Percentiles rank a stretch among this genome's conserved stretches.
These are phyloP conservation scores for Leccinum ochraceum DNA, from an alignment of 768 basidiomycete species.

Conservation along the genomic window DNA sequence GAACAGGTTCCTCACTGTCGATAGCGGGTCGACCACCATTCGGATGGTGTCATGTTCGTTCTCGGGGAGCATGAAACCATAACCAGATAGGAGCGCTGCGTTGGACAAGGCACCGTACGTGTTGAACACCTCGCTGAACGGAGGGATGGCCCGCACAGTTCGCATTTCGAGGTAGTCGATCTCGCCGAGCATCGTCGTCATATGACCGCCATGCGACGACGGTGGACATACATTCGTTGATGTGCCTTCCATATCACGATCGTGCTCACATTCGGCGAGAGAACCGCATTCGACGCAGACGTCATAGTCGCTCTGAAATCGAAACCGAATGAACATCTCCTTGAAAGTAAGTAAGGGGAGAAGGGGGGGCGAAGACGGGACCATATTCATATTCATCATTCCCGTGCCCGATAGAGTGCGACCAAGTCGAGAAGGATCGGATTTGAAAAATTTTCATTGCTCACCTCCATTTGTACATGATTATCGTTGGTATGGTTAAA, in stretches of 20 bases:
- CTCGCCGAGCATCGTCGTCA: constrained; percentile 9
- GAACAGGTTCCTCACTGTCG: constrained; percentile 16
- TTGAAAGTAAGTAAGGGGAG: constrained; percentile 7
- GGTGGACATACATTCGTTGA: constrained; percentile 7
- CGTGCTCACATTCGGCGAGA: constrained; percentile 67
- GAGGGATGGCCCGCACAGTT: constrained; percentile 49
- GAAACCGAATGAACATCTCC: constrained; percentile 2
- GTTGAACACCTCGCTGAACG: constrained; percentile 67
- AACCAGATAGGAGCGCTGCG: constrained; percentile 63
- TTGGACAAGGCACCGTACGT: constrained; percentile 73
- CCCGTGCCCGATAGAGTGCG: constrained; percentile 22
- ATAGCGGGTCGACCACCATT: constrained; percentile 29
- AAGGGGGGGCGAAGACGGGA: constrained; percentile 1
- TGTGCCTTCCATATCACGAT: constrained; percentile 32
- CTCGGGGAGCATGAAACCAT: constrained; percentile 74
- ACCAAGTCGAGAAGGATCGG: constrained; percentile 16
- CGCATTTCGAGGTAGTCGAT: constrained; percentile 69
- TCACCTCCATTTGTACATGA: constrained; percentile 74
- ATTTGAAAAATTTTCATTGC: constrained; percentile 14
- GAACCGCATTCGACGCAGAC: constrained; percentile 77
- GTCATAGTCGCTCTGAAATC: constrained; percentile 62
- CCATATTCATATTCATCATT: not conserved
- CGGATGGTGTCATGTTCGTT: constrained; percentile 66
- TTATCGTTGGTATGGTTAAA: constrained; percentile 75
- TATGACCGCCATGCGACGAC: constrained; percentile 16